phyloP scores from a whole-genome alignment of 108 stramenopile species.

The Pseudonitzschia delicatissima region DNA sequence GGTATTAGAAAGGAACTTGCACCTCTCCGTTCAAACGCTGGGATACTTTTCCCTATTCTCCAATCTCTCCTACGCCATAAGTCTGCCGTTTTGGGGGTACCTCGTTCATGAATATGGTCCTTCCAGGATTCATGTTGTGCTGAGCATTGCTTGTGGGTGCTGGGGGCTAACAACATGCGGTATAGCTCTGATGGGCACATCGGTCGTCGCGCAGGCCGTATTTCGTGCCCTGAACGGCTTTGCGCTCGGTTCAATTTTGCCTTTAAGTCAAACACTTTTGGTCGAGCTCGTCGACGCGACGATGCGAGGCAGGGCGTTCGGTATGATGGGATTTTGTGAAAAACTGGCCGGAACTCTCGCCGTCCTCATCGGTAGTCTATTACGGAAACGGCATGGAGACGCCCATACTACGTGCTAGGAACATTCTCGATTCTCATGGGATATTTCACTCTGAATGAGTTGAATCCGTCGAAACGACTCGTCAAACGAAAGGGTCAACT shows the following conservation, averaged over 20 bases:
- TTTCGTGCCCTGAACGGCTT: slow-evolving; percentile 38
- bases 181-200: slow-evolving; percentile 30
- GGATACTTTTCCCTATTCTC: slow-evolving; percentile 51
- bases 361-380: neutral
- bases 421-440: slow-evolving; percentile 32
- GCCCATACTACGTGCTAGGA: slow-evolving; percentile 38
- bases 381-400: neutral
- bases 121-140: slow-evolving; percentile 21
- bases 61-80: slow-evolving; percentile 46
- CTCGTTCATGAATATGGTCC: slow-evolving; percentile 38
- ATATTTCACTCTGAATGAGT: neutral
- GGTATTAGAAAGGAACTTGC: slow-evolving; percentile 34
- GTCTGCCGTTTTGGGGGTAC: slow-evolving; percentile 49
- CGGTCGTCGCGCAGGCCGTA: slow-evolving; percentile 29
- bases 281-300: slow-evolving; percentile 26
- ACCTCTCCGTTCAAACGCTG: slow-evolving; percentile 34
- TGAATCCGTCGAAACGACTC: slow-evolving; percentile 8
- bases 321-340: slow-evolving; percentile 45
- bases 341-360: slow-evolving; percentile 44
- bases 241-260: slow-evolving; percentile 47
- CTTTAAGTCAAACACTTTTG: slow-evolving; percentile 49
- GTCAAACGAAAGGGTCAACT: too few relatives aligned
- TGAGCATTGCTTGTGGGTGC: slow-evolving; percentile 29
- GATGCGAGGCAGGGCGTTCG: slow-evolving; percentile 46
- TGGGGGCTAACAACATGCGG: slow-evolving; percentile 51